Evolutionary conservation across 2,329 filamentous ascomycete genomes (phyloP).

Genomic region (Waltergamsia citrina): DNA sequence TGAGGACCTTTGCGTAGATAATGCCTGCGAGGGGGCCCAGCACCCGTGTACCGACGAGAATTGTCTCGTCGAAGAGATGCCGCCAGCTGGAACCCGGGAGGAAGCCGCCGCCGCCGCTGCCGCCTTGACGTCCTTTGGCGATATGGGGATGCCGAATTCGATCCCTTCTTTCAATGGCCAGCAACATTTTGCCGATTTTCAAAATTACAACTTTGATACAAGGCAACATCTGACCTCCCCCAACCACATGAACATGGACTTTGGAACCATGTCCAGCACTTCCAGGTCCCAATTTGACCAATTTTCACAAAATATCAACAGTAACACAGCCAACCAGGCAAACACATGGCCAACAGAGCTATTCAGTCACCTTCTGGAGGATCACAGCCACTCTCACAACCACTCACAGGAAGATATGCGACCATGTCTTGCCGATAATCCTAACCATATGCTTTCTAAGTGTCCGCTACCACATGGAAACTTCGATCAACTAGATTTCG

Average conservation of each 20-base stretch:
- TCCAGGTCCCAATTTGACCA: too few species aligned
- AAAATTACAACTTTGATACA: not conserved
- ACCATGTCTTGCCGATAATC: slow-evolving; percentile 15
- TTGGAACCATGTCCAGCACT: too few species aligned
- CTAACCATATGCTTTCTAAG: slow-evolving; percentile 11
- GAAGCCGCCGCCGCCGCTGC: slow-evolving; percentile 13
- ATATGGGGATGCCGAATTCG: slow-evolving; percentile 1
- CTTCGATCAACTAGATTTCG: not conserved
- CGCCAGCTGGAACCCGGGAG: slow-evolving; percentile 4
- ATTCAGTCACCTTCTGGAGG: not conserved
- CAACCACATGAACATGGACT: not conserved
- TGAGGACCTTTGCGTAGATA: slow-evolving; percentile 27
- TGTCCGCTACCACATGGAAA: slow-evolving; percentile 15
- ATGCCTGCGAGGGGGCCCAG: slow-evolving; percentile 24
- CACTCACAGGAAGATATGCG: slow-evolving; percentile 1
- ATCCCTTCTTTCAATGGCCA: not conserved
- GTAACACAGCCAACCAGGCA: not conserved
- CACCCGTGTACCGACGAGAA: slow-evolving; percentile 23
- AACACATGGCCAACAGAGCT: not conserved
- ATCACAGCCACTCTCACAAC: not conserved
- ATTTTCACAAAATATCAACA: not conserved
- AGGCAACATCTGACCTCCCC: not conserved
- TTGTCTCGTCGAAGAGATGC: slow-evolving; percentile 15
- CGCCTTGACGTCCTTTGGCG: slow-evolving; percentile 19
- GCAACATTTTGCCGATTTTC: not conserved